A percentile compares a stretch with the other conserved stretches of the same genome.
phyloP scores from a whole-genome alignment of 2,329 filamentous ascomycete species.

The Pestalotiopsis sp. region DNA sequence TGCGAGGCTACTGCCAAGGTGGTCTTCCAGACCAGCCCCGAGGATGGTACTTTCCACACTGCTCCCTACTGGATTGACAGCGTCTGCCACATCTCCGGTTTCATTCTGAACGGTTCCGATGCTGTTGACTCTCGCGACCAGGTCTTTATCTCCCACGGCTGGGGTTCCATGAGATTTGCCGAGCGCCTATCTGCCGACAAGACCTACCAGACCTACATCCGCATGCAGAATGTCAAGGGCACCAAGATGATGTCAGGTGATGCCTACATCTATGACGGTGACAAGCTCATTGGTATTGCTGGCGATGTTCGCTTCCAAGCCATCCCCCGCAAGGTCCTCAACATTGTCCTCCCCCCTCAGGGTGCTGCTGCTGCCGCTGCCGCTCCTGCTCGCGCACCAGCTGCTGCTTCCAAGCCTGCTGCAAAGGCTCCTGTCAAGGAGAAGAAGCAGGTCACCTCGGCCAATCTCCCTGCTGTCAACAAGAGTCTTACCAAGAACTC shows the following conservation, averaged over 20 bases:
- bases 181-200: constrained; percentile 47
- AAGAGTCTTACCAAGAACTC: constrained; percentile 50
- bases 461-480: constrained; percentile 51
- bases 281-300: constrained; percentile 48
- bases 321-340: constrained; percentile 67
- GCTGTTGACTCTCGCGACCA: constrained; percentile 55
- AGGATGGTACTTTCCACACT: constrained; percentile 57
- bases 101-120: constrained; percentile 62
- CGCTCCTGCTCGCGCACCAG: constrained; percentile 36
- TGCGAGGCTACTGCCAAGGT: constrained; percentile 56
- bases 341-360: constrained; percentile 66
- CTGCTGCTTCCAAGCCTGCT: constrained; percentile 34
- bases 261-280: constrained; percentile 56
- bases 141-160: constrained; percentile 63
- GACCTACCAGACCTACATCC: constrained; percentile 58
- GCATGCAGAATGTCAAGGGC: constrained; percentile 57
- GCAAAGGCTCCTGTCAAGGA: constrained; percentile 39
- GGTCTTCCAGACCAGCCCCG: constrained; percentile 49
- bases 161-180: constrained; percentile 55
- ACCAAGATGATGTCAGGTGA: constrained; percentile 56
- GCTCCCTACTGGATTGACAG: constrained; percentile 63
- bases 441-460: constrained; percentile 47
- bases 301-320: constrained; percentile 67
- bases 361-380: constrained; percentile 44
- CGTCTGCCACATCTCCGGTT: constrained; percentile 60